Evolutionary conservation across 352 stramenopile species (phyloP), one percentile per base, ranked within the genome.

Genomic region (Phytophthora sojae): DNA sequence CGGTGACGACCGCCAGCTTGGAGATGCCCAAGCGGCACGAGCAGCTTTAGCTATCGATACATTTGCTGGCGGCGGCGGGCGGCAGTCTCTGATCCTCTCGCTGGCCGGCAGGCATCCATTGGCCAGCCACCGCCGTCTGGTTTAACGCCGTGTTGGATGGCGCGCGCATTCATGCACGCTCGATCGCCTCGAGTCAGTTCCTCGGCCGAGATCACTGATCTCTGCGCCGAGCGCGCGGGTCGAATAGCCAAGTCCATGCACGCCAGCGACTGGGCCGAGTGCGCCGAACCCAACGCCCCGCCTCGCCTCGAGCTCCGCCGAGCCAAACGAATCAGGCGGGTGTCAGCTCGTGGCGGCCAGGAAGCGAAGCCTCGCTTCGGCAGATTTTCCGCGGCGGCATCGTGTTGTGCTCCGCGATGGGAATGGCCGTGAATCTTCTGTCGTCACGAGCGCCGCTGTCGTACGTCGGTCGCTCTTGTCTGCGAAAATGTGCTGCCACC

Each of bases 201-300:
- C 21, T 64, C 47, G 15, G 23, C 9, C 19, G 17, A 51, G 58
- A 56, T 54, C 39, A 49, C 39, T n/a, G 45, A 57, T 60, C 9
- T 64, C 61, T 49, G 49, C 37, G 15, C 26, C 12, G 25, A 29
- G 21, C 26, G 17, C 26, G 25, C 19, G 37, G 49, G 39, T 71
- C 61, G 61, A 70, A 66, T 70, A 60, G 52, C 42, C 69, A 72
- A 72, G 26, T 66, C 69, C 62, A 72, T 68, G 62, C 57, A 68
- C 61, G n/a, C 15, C 39, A 50, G 25, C 55, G 67, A 65, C 35
- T 64, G 58, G 47, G 45, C 29, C 42, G 53, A 64, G 53, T 53
- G 57, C 64, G 14, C 42, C 51, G 51, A 61, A 55, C 39, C 47
- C 35, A 44, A 44, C 35, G 35, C 35, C 35, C 26, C 26, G 26